Evolutionary conservation across 2,329 filamentous ascomycete genomes (phyloP).

Genomic region (Chrysosporium keratinophilum): DNA sequence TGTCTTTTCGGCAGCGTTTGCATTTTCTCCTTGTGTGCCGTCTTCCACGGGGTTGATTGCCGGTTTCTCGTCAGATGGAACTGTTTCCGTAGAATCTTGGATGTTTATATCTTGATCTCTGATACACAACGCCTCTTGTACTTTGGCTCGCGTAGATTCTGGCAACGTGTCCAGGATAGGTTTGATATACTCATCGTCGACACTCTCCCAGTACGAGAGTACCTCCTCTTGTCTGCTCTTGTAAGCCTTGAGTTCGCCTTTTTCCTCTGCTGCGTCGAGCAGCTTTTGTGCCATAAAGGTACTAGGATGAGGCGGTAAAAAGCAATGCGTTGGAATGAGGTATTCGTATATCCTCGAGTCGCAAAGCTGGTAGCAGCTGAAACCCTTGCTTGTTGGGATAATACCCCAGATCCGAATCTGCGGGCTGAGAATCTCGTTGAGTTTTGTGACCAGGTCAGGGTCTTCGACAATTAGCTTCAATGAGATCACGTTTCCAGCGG

Average conservation of each 20-base stretch:
- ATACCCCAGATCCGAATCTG: slow-evolving; percentile 97
- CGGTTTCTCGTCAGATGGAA: slow-evolving; percentile 9
- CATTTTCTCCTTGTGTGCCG: slow-evolving; percentile 8
- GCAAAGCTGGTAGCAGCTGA: slow-evolving; percentile 90
- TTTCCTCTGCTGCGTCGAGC: slow-evolving; percentile 64
- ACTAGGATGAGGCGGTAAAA: slow-evolving; percentile 82
- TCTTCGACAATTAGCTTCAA: slow-evolving; percentile 95
- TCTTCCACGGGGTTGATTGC: background rate
- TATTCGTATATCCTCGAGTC: slow-evolving; percentile 98
- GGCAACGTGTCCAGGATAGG: slow-evolving; percentile 46
- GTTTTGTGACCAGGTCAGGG: slow-evolving; percentile 72
- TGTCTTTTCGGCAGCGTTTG: slow-evolving; percentile 17
- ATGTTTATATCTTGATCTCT: slow-evolving; percentile 18
- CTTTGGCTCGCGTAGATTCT: slow-evolving; percentile 32
- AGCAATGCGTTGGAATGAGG: slow-evolving; percentile 82
- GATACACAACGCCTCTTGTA: slow-evolving; percentile 33
- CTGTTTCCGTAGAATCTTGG: slow-evolving; percentile 12
- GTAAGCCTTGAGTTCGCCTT: slow-evolving; percentile 60
- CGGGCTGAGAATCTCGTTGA: slow-evolving; percentile 71
- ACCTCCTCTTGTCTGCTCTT: slow-evolving; percentile 64
- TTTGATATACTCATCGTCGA: slow-evolving; percentile 71
- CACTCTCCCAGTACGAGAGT: slow-evolving; percentile 66
- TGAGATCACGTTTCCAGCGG: slow-evolving; percentile 88
- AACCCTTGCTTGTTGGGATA: slow-evolving; percentile 75
- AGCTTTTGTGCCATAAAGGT: slow-evolving; percentile 76